These are phyloP conservation scores for Colletotrichum lupini DNA, from an alignment of 2,329 filamentous ascomycete genomes.

Conservation along the genomic window DNA sequence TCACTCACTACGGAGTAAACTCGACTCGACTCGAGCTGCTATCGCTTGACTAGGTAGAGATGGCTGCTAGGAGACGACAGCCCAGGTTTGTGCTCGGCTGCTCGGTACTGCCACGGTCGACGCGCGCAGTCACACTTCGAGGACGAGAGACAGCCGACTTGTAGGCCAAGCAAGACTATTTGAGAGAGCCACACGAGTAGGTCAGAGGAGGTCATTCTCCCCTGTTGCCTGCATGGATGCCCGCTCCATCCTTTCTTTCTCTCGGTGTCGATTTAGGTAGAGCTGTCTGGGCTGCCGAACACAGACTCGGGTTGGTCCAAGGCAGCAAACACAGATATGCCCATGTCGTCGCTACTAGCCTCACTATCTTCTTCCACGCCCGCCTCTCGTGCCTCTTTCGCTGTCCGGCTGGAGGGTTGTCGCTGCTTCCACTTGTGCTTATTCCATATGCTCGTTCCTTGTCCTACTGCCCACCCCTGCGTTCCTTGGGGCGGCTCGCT, in stretches of 20 bases:
- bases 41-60: neutral
- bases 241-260: conserved; percentile 16
- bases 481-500: conserved; percentile 17
- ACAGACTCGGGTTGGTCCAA: neutral
- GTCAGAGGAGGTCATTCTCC: conserved; percentile 12
- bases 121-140: neutral
- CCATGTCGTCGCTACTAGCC: neutral
- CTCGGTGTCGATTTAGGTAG: conserved; percentile 8
- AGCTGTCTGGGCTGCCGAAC: neutral
- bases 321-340: neutral
- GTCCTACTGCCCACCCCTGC: conserved; percentile 1
- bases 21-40: too few relatives aligned
- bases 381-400: neutral
- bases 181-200: neutral
- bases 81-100: neutral
- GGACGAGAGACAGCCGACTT: neutral
- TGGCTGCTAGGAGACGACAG: neutral
- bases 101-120: neutral
- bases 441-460: neutral
- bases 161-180: neutral
- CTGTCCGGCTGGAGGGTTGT: neutral
- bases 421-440: neutral
- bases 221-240: conserved; percentile 16
- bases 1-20: too few relatives aligned
- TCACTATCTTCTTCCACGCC: conserved; percentile 1